Percentiles rank a stretch among this genome's conserved stretches.
Conservation (phyloP, 2,329 filamentous ascomycete genomes). For the Parascedosporium putredinis region DNA sequence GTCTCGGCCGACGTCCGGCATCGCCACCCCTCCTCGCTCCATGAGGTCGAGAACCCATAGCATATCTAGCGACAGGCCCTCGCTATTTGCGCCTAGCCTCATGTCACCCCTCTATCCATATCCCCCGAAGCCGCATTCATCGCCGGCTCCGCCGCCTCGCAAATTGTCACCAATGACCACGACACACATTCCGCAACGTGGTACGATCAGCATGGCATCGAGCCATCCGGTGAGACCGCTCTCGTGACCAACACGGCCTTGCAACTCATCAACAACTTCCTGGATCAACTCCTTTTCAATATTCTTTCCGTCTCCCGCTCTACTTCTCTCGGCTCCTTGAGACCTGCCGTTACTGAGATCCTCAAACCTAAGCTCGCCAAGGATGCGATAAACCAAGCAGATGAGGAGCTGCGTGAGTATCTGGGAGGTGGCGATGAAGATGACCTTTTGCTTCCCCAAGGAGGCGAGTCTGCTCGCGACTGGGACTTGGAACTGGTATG, state of each 20-base stretch:
- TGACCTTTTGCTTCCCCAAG: constrained; percentile 48
- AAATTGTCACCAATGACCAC: constrained; percentile 84
- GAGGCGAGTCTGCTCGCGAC: constrained; percentile 34
- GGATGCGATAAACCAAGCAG: constrained; percentile 71
- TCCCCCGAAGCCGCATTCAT: constrained; percentile 80
- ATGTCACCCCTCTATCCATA: constrained; percentile 58
- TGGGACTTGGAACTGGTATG: constrained; percentile 92
- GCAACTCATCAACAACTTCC: constrained; percentile 75
- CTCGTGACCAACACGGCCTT: constrained; percentile 65
- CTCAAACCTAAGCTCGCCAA: constrained; percentile 82
- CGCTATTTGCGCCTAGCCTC: constrained; percentile 45
- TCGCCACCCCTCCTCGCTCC: constrained; percentile 21
- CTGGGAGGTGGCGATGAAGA: constrained; percentile 71
- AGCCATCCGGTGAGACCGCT: constrained; percentile 56
- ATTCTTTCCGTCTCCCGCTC: constrained; percentile 74
- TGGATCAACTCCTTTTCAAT: constrained; percentile 88
- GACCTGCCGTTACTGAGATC: constrained; percentile 75
- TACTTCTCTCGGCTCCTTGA: constrained; percentile 62
- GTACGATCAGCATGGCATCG: constrained; percentile 58
- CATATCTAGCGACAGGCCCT: constrained; percentile 62
- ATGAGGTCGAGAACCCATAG: constrained; percentile 46
- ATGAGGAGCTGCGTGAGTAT: constrained; percentile 81
- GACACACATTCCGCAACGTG: constrained; percentile 62
- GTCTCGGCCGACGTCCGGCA: constrained; percentile 24
- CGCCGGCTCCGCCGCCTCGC: constrained; percentile 74